A percentile compares a stretch with the other conserved stretches of the same genome.
Conservation (phyloP, 116 monocot genomes). For the Cymodocea nodosa region DNA sequence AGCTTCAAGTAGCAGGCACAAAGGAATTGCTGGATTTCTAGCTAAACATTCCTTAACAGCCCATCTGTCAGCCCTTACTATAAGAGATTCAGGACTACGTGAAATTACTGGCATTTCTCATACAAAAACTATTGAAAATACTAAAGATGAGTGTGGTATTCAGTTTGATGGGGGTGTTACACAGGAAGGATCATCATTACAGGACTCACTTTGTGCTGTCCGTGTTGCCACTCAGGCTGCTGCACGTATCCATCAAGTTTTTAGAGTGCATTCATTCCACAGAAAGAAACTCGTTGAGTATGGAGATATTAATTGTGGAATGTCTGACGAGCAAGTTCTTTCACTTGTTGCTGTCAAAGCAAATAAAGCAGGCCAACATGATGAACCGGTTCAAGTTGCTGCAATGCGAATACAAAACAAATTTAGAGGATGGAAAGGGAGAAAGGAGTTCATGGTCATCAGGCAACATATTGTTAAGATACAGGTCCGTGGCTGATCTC, state of each 20-base stretch:
- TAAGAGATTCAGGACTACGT: slow-evolving; percentile 38
- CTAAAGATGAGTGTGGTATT: slow-evolving; percentile 4
- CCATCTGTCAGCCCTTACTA: slow-evolving; percentile 62
- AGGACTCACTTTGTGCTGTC: slow-evolving; percentile 25
- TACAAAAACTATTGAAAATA: slow-evolving; percentile 21
- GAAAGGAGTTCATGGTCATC: slow-evolving; percentile 80
- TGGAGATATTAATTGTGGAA: slow-evolving; percentile 31
- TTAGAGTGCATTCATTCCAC: slow-evolving; percentile 77
- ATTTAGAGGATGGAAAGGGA: slow-evolving; percentile 97
- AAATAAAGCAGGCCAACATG: slow-evolving; percentile 29
- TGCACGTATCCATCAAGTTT: slow-evolving; percentile 92
- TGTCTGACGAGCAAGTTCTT: slow-evolving; percentile 53
- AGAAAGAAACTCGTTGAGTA: slow-evolving; percentile 60
- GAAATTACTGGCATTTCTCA: slow-evolving; percentile 14
- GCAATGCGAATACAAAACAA: slow-evolving; percentile 89
- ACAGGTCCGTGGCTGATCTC: slow-evolving; percentile 37
- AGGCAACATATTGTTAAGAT: slow-evolving; percentile 86
- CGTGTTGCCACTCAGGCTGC: slow-evolving; percentile 82
- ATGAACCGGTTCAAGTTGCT: slow-evolving; percentile 61
- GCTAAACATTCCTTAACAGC: slow-evolving; percentile 72
- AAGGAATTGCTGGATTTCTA: slow-evolving; percentile 94
- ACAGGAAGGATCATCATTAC: slow-evolving; percentile 14
- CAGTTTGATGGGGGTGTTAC: slow-evolving; percentile 14
- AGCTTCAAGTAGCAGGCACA: slow-evolving; percentile 88
- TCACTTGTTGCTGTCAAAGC: slow-evolving; percentile 50